Evolutionary conservation across 257 asterid species (phyloP).

Genomic region (Scutellaria minor): DNA sequence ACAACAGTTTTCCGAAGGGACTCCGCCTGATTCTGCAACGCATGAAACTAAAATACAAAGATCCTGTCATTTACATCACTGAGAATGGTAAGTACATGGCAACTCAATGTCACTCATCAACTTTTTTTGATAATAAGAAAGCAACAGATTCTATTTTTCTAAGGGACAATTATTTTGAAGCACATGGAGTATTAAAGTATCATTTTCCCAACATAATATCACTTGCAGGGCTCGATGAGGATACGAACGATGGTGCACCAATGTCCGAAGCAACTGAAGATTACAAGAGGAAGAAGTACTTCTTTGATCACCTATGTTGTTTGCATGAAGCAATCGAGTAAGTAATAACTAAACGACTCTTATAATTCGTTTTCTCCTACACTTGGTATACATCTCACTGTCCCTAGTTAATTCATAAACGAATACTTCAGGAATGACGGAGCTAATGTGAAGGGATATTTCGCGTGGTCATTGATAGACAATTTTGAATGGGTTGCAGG

Average conservation of each 20-base stretch:
- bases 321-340: conserved; percentile 45
- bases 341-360: neutral
- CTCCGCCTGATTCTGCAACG: conserved; percentile 26
- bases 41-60: conserved; percentile 41
- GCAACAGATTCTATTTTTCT: too few species aligned
- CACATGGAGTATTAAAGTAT: too few species aligned
- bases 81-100: conserved; percentile 39
- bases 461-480: too few species aligned
- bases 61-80: conserved; percentile 53
- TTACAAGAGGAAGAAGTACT: conserved; percentile 38
- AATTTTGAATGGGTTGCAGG: too few species aligned
- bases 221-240: conserved; percentile 36
- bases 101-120: too few species aligned
- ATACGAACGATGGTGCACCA: conserved; percentile 1
- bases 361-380: too few species aligned
- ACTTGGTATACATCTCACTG: neutral
- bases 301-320: conserved; percentile 47
- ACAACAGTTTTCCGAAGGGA: conserved; percentile 45
- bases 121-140: too few species aligned
- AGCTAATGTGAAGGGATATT: too few species aligned
- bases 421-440: too few species aligned
- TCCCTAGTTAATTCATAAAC: too few species aligned
- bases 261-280: conserved; percentile 40
- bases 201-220: neutral
- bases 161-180: too few species aligned